Evolutionary conservation across 1,284 basidiomycete genomes (phyloP), one percentile per base, ranked within the genome.

Genomic region (Termitomyces sp.): DNA sequence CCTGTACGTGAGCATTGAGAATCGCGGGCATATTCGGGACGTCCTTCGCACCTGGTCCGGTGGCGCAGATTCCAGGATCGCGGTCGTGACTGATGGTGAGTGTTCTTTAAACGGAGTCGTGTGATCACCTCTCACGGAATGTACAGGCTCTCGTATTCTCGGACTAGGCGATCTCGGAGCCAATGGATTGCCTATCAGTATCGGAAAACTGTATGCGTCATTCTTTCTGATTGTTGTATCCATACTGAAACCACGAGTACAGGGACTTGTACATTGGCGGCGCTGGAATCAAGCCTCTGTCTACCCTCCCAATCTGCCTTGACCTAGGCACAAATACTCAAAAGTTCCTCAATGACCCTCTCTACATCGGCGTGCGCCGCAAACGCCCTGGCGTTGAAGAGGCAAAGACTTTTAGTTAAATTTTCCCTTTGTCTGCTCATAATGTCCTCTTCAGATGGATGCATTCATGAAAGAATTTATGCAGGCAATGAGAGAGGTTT

Each of bases 401-500:
- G 67, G 81, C 74, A 44, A 43, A 16, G 5, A 14, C 16, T 9
- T 34, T 5, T 11, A 9, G 10, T 2, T 3, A 3, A 7, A 6
- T 10, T 7, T 11, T 18, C 5, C 33, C 33, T 24, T 26, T 21
- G 9, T 26, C 33, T 46, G 16, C 31, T 45, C 14, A 21, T 2
- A 24, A 9, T 28, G 16, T 5, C 0, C 16, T 11, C 5, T 42
- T 1, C 41, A 88, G 76, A 84, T 86, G 76, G 78, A 81, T 50
- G 81, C 74, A 55, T 91, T 93, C 67, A 85, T 93, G 80, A 82
- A 88, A 56, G 85, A 88, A 61, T 91, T 93, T 66, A 91, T 93
- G 87, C 68, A 72, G 3, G 84, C 86, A 10, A 83, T 86, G 72
- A 69, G 72, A 41, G 74, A 79, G 38, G 76, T 81, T 45, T 88